Conservation (phyloP, 306 rosid species). For the Rosa persica region DNA sequence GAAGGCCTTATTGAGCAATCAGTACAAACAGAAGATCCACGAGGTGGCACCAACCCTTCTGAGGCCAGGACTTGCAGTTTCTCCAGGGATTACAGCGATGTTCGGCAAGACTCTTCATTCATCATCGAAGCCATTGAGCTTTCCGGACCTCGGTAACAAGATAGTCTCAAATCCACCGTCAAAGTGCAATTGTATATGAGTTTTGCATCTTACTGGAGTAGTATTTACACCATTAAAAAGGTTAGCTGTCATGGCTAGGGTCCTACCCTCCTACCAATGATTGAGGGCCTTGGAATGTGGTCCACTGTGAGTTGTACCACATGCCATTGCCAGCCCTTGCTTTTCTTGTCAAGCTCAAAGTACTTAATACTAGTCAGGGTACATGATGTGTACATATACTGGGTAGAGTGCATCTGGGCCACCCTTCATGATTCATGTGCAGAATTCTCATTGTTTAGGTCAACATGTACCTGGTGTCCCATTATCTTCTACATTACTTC, state of each 20-base stretch:
- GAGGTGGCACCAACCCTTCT: conserved; percentile 41
- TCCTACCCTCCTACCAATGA: background rate
- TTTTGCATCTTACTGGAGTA: conserved; percentile 26
- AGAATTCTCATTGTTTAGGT: background rate
- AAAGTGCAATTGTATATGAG: conserved; percentile 39
- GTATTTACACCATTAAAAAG: conserved; percentile 1
- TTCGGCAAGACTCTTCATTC: conserved; percentile 71
- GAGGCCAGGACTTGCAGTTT: conserved; percentile 65
- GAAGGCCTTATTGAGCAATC: conserved; percentile 71
- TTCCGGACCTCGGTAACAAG: conserved; percentile 83
- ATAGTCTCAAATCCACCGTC: conserved; percentile 9
- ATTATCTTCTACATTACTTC: background rate
- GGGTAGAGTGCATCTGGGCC: conserved; percentile 21
- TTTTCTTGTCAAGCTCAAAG: conserved; percentile 18
- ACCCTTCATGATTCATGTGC: background rate
- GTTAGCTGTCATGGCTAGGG: background rate
- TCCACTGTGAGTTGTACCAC: conserved; percentile 7
- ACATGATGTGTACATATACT: conserved; percentile 24
- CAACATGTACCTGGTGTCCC: background rate
- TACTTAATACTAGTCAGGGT: conserved; percentile 6
- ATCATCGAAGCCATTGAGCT: conserved; percentile 89
- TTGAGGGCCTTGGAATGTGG: background rate
- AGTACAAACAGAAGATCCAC: conserved; percentile 55
- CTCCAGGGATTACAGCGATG: conserved; percentile 60
- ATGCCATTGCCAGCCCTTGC: conserved; percentile 24